Conservation (phyloP, 495 filamentous ascomycete genomes). For the Sporormia fimetaria region DNA sequence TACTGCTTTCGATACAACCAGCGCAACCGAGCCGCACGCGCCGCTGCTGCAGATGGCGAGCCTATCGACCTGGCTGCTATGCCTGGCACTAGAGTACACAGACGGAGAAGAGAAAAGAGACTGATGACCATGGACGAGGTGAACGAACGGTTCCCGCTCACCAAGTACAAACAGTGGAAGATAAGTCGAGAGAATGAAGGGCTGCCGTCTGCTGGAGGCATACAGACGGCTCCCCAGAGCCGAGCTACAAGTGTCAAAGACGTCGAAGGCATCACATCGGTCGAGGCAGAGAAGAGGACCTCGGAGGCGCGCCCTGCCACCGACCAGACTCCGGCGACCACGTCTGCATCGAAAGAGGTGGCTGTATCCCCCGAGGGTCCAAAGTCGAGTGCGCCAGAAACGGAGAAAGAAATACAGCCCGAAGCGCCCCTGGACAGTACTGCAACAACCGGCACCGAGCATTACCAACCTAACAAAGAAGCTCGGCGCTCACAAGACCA, state of each 20-base stretch:
- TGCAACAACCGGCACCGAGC: conserved; percentile 16
- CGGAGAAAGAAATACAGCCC: conserved; percentile 7
- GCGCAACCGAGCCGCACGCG: conserved; percentile 66
- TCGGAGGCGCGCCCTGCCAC: conserved; percentile 25
- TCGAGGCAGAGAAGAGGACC: conserved; percentile 30
- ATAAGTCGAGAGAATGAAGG: conserved; percentile 71
- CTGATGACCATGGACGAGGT: conserved; percentile 98
- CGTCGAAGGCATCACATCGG: conserved; percentile 42
- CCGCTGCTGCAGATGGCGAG: conserved; percentile 69
- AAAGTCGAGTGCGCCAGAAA: conserved; percentile 1
- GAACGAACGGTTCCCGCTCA: conserved; percentile 88
- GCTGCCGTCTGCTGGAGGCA: conserved; percentile 71
- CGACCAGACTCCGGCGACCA: conserved; percentile 15
- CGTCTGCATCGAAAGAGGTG: conserved; percentile 7
- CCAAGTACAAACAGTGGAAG: conserved; percentile 94
- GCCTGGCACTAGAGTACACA: conserved; percentile 59
- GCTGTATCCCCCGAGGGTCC: conserved; percentile 4
- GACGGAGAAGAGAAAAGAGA: conserved; percentile 87
- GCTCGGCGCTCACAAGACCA: conserved; percentile 8
- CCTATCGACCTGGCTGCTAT: conserved; percentile 74
- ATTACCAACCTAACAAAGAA: conserved; percentile 12
- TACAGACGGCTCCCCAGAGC: conserved; percentile 58
- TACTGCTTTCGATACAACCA: conserved; percentile 99
- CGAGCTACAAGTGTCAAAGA: conserved; percentile 56
- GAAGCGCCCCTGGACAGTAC: conserved; percentile 7